Evolutionary conservation across 148 eudicot species (phyloP).

Genomic region (Simmondsia chinensis): DNA sequence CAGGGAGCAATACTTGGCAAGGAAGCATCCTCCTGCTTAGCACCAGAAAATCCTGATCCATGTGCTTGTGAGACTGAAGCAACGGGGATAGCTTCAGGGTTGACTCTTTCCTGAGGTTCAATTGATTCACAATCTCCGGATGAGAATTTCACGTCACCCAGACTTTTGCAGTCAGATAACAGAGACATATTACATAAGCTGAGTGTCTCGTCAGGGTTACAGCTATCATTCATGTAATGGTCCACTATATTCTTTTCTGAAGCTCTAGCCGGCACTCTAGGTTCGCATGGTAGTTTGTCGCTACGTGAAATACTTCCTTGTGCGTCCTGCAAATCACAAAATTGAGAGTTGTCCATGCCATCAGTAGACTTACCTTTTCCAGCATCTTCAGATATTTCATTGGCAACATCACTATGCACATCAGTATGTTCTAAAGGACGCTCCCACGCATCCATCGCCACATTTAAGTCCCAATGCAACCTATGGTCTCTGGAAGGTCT

Average conservation of each 20-base stretch:
- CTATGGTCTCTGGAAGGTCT: constrained; percentile 29
- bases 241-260: constrained; percentile 1
- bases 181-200: constrained; percentile 1
- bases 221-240: background rate
- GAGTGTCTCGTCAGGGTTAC: background rate
- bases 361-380: constrained; percentile 1
- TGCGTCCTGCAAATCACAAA: constrained; percentile 7
- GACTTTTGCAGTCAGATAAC: constrained; percentile 1
- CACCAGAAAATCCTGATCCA: background rate
- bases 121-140: constrained; percentile 10
- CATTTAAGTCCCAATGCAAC: constrained; percentile 79
- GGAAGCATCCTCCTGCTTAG: constrained; percentile 1
- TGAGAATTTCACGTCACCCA: constrained; percentile 1
- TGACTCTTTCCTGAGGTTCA: background rate
- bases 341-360: background rate
- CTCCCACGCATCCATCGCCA: constrained; percentile 78
- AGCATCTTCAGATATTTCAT: constrained; percentile 4
- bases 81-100: background rate
- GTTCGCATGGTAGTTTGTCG: background rate
- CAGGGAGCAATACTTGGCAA: background rate
- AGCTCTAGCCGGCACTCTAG: background rate
- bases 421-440: constrained; percentile 28
- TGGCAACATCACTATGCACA: constrained; percentile 6
- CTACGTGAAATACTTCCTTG: constrained; percentile 2
- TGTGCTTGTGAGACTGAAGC: background rate